These are phyloP conservation scores for Teratosphaeria gauchensis DNA, from an alignment of 2,329 filamentous ascomycete genomes.

Conservation along the genomic window DNA sequence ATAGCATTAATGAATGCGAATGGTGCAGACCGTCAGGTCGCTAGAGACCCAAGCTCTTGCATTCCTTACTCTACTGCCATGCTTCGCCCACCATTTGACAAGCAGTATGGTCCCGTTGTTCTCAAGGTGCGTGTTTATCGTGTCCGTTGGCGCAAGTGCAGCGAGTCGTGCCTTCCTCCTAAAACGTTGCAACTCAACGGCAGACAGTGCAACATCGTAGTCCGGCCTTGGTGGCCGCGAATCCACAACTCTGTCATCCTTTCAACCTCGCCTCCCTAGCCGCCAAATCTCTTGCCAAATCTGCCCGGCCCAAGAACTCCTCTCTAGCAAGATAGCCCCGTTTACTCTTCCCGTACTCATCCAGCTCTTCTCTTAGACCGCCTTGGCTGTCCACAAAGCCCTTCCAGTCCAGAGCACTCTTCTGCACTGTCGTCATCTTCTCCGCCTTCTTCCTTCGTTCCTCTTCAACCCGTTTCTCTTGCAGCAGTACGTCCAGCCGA, in stretches of 20 bases:
- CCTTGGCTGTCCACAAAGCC: conserved; percentile 50
- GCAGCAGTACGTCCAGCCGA: conserved; percentile 22
- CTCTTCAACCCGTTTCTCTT: conserved; percentile 23
- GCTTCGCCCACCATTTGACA: too few relatives aligned
- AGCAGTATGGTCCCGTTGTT: too few relatives aligned
- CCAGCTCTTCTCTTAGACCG: conserved; percentile 52
- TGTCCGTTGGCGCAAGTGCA: too few relatives aligned
- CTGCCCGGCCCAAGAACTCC: conserved; percentile 52
- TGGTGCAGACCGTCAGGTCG: neutral
- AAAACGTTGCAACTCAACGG: too few relatives aligned
- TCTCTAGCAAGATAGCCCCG: conserved; percentile 52
- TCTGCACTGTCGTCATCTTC: conserved; percentile 58
- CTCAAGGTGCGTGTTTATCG: too few relatives aligned
- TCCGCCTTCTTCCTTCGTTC: conserved; percentile 35
- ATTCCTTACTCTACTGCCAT: too few relatives aligned
- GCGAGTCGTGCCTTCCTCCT: too few relatives aligned
- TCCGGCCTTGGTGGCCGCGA: too few relatives aligned
- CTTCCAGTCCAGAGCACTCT: conserved; percentile 56
- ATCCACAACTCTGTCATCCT: conserved; percentile 9
- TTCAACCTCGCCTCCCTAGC: conserved; percentile 42
- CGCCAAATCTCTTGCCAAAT: conserved; percentile 47
- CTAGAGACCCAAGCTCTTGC: neutral
- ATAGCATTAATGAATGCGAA: neutral
- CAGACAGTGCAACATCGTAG: too few relatives aligned
- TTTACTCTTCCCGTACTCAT: conserved; percentile 52